A percentile compares a stretch with the other conserved stretches of the same genome.
Evolutionary conservation across 176 grass and related monocot genomes (phyloP).

Genomic region (Oryza meyeriana): DNA sequence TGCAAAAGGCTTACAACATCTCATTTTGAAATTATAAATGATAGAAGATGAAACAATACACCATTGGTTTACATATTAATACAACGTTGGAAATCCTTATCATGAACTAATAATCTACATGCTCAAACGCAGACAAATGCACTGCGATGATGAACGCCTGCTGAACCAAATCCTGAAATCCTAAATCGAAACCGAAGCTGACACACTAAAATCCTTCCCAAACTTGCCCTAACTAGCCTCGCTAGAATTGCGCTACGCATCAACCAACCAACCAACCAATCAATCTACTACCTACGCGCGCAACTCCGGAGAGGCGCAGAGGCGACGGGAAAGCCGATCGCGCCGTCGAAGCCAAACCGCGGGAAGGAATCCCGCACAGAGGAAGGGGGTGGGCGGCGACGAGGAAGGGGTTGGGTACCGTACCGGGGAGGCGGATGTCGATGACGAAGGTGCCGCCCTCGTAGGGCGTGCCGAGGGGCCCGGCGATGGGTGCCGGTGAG

Average conservation of each 20-base stretch:
- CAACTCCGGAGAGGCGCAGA: not conserved
- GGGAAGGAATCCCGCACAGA: not conserved
- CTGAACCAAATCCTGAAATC: not conserved
- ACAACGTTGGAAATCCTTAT: not conserved
- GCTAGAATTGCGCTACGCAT: not conserved
- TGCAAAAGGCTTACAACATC: not conserved
- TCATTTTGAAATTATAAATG: not conserved
- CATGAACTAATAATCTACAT: not conserved
- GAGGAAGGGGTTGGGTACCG: no score
- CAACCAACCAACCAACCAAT: constrained; percentile 14
- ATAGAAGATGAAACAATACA: not conserved
- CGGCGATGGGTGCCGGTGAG: constrained; percentile 84
- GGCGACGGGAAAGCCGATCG: not conserved
- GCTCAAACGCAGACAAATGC: not conserved
- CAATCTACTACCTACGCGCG: not conserved
- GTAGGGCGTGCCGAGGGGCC: constrained; percentile 75
- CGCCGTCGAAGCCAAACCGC: not conserved
- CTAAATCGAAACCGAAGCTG: not conserved
- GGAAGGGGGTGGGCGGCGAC: not conserved
- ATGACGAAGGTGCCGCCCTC: constrained; percentile 91
- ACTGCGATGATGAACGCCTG: not conserved
- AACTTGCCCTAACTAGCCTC: not conserved
- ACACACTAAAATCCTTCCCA: constrained; percentile 10
- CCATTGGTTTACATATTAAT: not conserved
- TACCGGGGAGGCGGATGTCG: constrained; percentile 83